Evolutionary conservation across 2,329 filamentous ascomycete genomes (phyloP).

Genomic region (Aspergillus thermomutatus): DNA sequence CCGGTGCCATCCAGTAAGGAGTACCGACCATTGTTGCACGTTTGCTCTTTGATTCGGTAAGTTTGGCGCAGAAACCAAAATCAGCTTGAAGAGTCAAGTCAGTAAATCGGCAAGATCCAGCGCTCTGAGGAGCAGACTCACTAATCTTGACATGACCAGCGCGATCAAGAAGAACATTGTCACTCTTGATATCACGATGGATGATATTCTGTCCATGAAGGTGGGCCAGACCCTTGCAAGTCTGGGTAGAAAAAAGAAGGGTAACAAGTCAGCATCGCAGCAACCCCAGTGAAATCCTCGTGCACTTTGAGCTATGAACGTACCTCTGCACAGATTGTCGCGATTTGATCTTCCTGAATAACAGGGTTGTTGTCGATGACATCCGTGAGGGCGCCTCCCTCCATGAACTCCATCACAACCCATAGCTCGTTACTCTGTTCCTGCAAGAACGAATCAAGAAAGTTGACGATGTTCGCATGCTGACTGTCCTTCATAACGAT

Average conservation of each 20-base stretch:
- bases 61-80: slow-evolving; percentile 98
- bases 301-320: slow-evolving; percentile 26
- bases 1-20: slow-evolving; percentile 99
- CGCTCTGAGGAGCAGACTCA: slow-evolving; percentile 50
- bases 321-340: slow-evolving; percentile 95
- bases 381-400: slow-evolving; percentile 94
- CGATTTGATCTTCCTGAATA: slow-evolving; percentile 95
- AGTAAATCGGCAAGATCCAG: slow-evolving; percentile 3
- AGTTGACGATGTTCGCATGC: slow-evolving; percentile 98
- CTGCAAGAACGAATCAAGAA: slow-evolving; percentile 91
- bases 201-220: slow-evolving; percentile 96
- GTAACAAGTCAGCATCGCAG: neutral
- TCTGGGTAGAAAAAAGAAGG: slow-evolving; percentile 52
- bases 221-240: slow-evolving; percentile 90
- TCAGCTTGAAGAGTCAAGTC: slow-evolving; percentile 63
- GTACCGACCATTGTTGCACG: slow-evolving; percentile 99
- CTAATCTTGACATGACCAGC: slow-evolving; percentile 97
- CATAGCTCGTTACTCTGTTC: slow-evolving; percentile 95
- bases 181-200: slow-evolving; percentile 98
- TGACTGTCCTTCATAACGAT: slow-evolving; percentile 99
- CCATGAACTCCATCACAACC: slow-evolving; percentile 99
- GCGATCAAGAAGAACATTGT: slow-evolving; percentile 92
- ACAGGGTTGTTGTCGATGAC: slow-evolving; percentile 96
- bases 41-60: slow-evolving; percentile 94
- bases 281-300: neutral